Conservation (phyloP, 148 eudicot species). For the Vaccinium corymbosum region DNA sequence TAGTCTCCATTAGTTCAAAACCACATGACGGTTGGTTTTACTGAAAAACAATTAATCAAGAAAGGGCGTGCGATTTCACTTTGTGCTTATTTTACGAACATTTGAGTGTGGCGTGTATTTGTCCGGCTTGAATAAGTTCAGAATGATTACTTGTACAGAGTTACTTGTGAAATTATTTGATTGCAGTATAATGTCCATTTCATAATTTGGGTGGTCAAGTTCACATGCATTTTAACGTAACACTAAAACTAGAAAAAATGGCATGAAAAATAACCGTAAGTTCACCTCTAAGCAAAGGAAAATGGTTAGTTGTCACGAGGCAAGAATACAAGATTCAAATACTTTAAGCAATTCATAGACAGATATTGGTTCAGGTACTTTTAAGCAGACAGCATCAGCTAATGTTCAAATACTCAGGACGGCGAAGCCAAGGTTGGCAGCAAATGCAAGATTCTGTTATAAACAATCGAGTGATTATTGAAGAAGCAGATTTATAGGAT, state of each 20-base stretch:
- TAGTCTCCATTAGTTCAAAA: not conserved
- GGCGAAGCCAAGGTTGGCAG: not conserved
- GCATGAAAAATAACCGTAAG: not conserved
- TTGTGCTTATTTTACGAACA: not conserved
- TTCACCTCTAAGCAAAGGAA: not conserved
- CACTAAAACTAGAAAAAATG: not conserved
- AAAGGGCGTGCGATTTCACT: constrained; percentile 10
- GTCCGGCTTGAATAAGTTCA: not conserved
- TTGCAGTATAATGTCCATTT: not conserved
- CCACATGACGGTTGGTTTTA: not conserved
- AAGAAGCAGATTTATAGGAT: not conserved
- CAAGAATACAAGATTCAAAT: not conserved
- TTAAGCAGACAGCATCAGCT: not conserved
- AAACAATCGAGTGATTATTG: not conserved
- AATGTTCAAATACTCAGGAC: not conserved
- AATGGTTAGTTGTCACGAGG: not conserved
- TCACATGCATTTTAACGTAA: not conserved
- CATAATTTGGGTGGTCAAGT: not conserved
- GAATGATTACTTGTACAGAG: not conserved
- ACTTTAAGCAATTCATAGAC: not conserved
- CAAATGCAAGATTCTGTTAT: not conserved
- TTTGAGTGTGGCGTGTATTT: constrained; percentile 13
- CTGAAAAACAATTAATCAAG: not conserved
- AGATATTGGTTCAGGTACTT: not conserved
- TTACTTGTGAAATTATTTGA: not conserved